phyloP scores from a whole-genome alignment of 1,139 yeast species.

The Taphrina populina region DNA sequence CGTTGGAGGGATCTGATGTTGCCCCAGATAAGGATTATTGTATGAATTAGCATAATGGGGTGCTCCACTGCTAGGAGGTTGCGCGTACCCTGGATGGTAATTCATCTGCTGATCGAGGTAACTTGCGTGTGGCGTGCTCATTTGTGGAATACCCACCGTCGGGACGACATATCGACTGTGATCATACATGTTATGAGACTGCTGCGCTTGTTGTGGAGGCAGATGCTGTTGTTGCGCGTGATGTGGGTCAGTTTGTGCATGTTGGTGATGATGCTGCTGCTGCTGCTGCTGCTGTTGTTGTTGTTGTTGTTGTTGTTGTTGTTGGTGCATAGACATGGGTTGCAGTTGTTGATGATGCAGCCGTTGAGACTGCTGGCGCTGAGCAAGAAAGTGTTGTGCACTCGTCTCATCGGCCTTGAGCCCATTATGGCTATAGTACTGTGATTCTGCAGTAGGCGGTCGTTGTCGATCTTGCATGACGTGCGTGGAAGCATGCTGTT shows the following conservation, averaged over 20 bases:
- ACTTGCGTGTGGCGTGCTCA: constrained; percentile 7
- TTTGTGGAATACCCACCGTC: not conserved
- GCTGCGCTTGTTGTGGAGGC: constrained; percentile 6
- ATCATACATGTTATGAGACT: constrained; percentile 8
- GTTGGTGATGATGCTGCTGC: constrained; percentile 1
- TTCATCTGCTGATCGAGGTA: constrained; percentile 18
- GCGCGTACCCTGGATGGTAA: constrained; percentile 2
- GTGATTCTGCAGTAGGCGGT: not conserved
- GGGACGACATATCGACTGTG: constrained; percentile 13
- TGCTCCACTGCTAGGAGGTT: constrained; percentile 3
- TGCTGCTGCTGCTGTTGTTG: not conserved
- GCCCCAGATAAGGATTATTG: constrained; percentile 9
- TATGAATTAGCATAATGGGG: constrained; percentile 7
- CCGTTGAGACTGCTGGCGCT: constrained; percentile 3
- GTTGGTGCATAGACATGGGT: constrained; percentile 1
- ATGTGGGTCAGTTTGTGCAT: not conserved
- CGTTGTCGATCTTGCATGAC: constrained; percentile 5
- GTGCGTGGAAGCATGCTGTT: constrained; percentile 2
- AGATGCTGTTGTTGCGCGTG: constrained; percentile 17
- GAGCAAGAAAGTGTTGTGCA: constrained; percentile 2
- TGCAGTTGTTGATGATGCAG: constrained; percentile 20
- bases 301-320: constrained; percentile 12
- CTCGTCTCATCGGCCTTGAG: constrained; percentile 14
- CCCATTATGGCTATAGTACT: constrained; percentile 3
- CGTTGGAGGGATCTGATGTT: constrained; percentile 4